phyloP scores from a whole-genome alignment of 225 moss, liverwort and hornwort genomes.

The Marchantia polymorpha region DNA sequence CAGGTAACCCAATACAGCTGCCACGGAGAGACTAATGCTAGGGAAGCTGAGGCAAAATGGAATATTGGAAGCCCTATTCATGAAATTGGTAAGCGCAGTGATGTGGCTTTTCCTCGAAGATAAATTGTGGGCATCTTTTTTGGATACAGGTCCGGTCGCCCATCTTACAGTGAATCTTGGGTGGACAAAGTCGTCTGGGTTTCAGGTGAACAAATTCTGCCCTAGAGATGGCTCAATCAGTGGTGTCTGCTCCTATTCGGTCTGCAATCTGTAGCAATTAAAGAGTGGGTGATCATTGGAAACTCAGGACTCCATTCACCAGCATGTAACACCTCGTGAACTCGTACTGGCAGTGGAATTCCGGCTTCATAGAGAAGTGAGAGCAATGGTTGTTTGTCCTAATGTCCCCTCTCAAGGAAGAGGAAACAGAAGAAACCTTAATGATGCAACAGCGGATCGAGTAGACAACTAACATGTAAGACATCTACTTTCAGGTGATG shows the following conservation, averaged over 20 bases:
- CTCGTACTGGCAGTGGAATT: no score
- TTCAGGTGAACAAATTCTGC: conserved; percentile 46
- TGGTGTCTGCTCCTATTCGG: background rate
- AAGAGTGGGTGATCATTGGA: no score
- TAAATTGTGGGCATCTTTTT: background rate
- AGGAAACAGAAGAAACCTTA: background rate
- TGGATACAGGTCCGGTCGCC: conserved; percentile 73
- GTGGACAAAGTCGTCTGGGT: conserved; percentile 47
- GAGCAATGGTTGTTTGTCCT: background rate
- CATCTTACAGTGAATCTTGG: conserved; percentile 30
- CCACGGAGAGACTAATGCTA: no score
- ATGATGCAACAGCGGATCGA: background rate
- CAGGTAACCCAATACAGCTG: no score
- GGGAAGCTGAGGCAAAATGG: no score
- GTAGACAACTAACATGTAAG: background rate
- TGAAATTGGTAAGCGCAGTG: no score
- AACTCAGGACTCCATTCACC: no score
- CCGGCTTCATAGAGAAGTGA: background rate
- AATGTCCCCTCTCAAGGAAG: background rate
- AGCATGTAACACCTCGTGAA: no score
- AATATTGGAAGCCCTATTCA: no score
- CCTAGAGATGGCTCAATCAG: background rate
- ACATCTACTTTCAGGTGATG: conserved; percentile 58
- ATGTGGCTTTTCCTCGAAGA: no score
- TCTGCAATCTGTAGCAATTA: background rate